Evolutionary conservation across 148 eudicot genomes (phyloP), one percentile per base, ranked within the genome.

Genomic region (Rhododendron ferrugineum): DNA sequence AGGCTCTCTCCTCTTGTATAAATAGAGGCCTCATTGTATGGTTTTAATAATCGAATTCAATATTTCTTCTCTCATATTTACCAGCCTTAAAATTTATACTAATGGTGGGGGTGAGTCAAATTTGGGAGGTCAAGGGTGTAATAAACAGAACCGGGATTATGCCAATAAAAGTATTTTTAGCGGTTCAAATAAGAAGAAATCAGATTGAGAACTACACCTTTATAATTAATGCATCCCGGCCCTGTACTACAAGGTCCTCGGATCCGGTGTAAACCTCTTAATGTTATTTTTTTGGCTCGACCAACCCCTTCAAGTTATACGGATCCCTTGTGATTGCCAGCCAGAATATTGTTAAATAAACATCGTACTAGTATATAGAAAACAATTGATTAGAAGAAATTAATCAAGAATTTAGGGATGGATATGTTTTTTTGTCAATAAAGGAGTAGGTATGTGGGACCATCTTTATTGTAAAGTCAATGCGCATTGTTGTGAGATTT

Each of bases 381-480:
- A 20, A 36, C n/a, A 73, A 37, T 74, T 44, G 70, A 76, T 11
- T 13, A 46, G 74, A 62, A 85, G 54, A 44, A 18, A 66, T 6
- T 40, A 40, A 40, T 34, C 7, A 74, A 34, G 22, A 49, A 80
- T 32, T 44, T 80, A 0, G 78, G 7, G 50, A 46, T 18, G 7
- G 50, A 46, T 18, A 5, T 70, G 49, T 46, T 46, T 44, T 1
- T 11, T 85, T 85, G 80, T 47, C 84, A 11, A 85, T 5, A 15
- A 72, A 54, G 84, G 84, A 85, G 83, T 85, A 81, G 87, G 84
- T 85, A 54, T 1, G 87, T n/a, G 84, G 87, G 84, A 83, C 34
- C 84, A 14, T 28, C 14, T 5, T 32, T 28, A 15, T 46, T 22
- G 28, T 23, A 50, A 85, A 77, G 83, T 85, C 87, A 68, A 70